Conservation (phyloP, 306 rosid genomes). For the Nissolia schottii region DNA sequence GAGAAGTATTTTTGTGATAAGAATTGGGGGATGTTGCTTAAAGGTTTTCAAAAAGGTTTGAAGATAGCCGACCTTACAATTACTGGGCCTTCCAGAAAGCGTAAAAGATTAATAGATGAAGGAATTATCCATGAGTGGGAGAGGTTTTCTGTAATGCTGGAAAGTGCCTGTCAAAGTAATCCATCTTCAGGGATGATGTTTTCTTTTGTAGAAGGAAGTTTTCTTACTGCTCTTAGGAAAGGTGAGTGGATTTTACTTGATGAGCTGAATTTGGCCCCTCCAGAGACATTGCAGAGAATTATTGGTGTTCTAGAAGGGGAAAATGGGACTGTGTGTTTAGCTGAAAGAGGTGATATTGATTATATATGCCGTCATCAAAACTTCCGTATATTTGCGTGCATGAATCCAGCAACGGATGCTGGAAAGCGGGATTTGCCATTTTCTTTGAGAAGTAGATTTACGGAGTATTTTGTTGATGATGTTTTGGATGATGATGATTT, state of each 20-base stretch:
- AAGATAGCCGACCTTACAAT: conserved; percentile 32
- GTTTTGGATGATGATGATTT: conserved; percentile 76
- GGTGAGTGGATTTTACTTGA: conserved; percentile 98
- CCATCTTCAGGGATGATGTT: conserved; percentile 72
- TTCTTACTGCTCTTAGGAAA: conserved; percentile 75
- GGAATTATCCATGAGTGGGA: conserved; percentile 63
- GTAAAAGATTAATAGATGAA: conserved; percentile 59
- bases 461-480: conserved; percentile 88
- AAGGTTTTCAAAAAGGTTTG: conserved; percentile 43
- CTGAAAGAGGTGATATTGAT: conserved; percentile 86
- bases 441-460: conserved; percentile 84
- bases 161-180: conserved; percentile 42
- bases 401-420: conserved; percentile 99
- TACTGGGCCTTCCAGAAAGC: conserved; percentile 45
- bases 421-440: conserved; percentile 92
- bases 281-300: conserved; percentile 89
- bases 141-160: conserved; percentile 49
- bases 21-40: conserved; percentile 54
- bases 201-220: conserved; percentile 94
- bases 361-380: conserved; percentile 75
- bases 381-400: conserved; percentile 92
- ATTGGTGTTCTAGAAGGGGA: conserved; percentile 91
- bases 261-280: conserved; percentile 98
- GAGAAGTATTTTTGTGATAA: conserved; percentile 34
- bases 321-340: conserved; percentile 73